These are phyloP conservation scores for Populus hybrid DNA, from an alignment of 441 rosid genomes.

Conservation along the genomic window DNA sequence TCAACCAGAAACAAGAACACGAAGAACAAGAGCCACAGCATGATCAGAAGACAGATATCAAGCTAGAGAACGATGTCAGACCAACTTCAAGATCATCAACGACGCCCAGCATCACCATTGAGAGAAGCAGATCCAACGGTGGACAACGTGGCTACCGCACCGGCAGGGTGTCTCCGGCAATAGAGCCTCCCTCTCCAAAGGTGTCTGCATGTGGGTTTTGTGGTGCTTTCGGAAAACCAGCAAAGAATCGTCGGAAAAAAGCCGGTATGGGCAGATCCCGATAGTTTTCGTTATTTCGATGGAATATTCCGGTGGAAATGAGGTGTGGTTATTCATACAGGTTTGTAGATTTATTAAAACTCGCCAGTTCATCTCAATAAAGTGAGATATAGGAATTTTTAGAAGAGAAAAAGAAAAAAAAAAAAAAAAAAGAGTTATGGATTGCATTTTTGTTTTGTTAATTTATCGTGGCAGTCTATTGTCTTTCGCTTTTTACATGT, in stretches of 20 bases:
- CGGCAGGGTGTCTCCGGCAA: conserved; percentile 75
- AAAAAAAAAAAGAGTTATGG: too few relatives aligned
- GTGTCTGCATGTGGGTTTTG: conserved; percentile 82
- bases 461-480: not conserved
- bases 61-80: conserved; percentile 30
- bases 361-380: conserved; percentile 16
- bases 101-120: conserved; percentile 37
- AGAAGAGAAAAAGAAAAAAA: not conserved
- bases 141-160: conserved; percentile 63
- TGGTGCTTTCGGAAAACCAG: conserved; percentile 55
- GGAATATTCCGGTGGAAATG: conserved; percentile 27
- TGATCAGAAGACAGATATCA: conserved; percentile 18
- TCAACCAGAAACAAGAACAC: conserved; percentile 12
- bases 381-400: conserved; percentile 18
- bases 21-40: conserved; percentile 2
- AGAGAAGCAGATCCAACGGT: conserved; percentile 77
- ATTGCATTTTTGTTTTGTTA: not conserved
- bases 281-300: conserved; percentile 25
- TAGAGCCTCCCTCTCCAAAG: conserved; percentile 91
- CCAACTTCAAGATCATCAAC: conserved; percentile 22
- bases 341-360: conserved; percentile 5
- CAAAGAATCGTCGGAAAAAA: conserved; percentile 47
- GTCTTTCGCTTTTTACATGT: not conserved
- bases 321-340: conserved; percentile 8
- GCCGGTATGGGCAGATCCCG: conserved; percentile 60